Conservation (phyloP, 1,284 basidiomycete species). For the Ustilago hordei region DNA sequence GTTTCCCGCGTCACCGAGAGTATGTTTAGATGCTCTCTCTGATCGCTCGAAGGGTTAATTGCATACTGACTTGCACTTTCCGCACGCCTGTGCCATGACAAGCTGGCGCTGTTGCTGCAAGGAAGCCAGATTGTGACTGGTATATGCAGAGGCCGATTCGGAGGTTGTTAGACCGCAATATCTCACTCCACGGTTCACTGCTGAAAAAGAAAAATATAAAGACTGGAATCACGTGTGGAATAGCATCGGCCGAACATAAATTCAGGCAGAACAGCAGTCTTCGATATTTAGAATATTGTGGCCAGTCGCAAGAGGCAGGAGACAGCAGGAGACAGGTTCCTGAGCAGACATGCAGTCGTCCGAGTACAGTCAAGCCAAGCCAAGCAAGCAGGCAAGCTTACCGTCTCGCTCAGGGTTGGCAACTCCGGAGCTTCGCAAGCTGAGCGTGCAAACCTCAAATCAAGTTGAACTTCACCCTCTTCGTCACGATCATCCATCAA, state of each 20-base stretch:
- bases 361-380: conserved; percentile 5
- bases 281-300: not conserved
- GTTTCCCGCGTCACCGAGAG: no score
- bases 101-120: no score
- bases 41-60: no score
- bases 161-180: not conserved
- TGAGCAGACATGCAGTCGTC: conserved; percentile 9
- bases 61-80: no score
- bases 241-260: not conserved
- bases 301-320: not conserved
- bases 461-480: conserved; percentile 19
- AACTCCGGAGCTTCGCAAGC: not conserved
- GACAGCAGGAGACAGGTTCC: not conserved
- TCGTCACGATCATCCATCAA: conserved; percentile 58
- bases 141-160: no score
- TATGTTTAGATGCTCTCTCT: no score
- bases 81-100: no score
- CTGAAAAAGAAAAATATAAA: not conserved
- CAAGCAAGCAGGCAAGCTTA: no score
- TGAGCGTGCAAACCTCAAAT: conserved; percentile 29
- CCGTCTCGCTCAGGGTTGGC: no score
- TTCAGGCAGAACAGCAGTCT: not conserved
- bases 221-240: not conserved
- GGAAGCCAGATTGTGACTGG: no score
- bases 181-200: no score